Conservation (phyloP, 768 basidiomycete genomes). For the Lentinula aciculospora region DNA sequence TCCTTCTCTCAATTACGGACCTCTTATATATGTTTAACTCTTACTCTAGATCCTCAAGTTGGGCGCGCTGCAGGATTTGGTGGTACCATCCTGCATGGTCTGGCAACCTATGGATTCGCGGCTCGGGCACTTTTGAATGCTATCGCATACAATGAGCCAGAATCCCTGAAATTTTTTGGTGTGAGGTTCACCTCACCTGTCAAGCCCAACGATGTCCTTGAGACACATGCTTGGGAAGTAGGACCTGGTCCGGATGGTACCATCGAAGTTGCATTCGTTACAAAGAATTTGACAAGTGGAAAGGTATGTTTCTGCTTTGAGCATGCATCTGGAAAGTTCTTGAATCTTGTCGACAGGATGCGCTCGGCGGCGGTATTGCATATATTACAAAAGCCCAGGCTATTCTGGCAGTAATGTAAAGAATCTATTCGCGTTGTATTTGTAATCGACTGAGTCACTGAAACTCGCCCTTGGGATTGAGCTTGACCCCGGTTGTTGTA, state of each 20-base stretch:
- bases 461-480: no score
- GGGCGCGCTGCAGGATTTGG: slow-evolving; percentile 76
- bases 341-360: slow-evolving; percentile 27
- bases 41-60: slow-evolving; percentile 55
- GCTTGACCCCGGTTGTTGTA: no score
- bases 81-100: slow-evolving; percentile 80
- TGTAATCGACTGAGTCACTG: no score
- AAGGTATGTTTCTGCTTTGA: slow-evolving; percentile 35
- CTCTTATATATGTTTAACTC: neutral
- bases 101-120: slow-evolving; percentile 80
- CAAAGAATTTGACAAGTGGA: slow-evolving; percentile 52
- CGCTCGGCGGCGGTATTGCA: slow-evolving; percentile 58
- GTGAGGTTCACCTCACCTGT: slow-evolving; percentile 81
- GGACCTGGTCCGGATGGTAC: slow-evolving; percentile 58
- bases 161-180: slow-evolving; percentile 60
- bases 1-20: slow-evolving; percentile 4
- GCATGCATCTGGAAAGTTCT: neutral
- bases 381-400: slow-evolving; percentile 50
- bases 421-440: no score
- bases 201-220: slow-evolving; percentile 74
- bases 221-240: slow-evolving; percentile 77
- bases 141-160: slow-evolving; percentile 55
- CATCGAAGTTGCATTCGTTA: slow-evolving; percentile 55
- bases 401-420: slow-evolving; percentile 19
- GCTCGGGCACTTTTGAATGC: slow-evolving; percentile 69